Base-by-base conservation (phyloP, 2,329 filamentous ascomycete genomes). In the Geosmithia putterillii region DNA sequence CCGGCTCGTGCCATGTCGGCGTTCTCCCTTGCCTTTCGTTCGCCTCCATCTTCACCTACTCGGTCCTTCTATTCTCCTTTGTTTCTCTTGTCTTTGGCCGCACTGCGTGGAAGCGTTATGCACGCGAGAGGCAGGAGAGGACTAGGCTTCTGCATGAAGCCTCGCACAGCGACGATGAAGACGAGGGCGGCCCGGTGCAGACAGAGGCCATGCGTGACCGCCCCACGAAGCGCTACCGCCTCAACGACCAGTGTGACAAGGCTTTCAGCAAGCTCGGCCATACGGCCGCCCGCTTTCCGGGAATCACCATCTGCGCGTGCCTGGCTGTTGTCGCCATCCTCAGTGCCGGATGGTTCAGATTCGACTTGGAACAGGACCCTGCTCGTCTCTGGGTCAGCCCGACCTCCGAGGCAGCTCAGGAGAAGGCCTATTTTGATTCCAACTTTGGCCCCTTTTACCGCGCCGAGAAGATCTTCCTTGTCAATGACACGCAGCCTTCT, bases 331-430 rank as follows among this genome's bases (percentile, higher is more conserved):
- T 95, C 10, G 74, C 71, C 1, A 58, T 95, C 4, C 69, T 98
- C 48, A 95, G 89, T 56, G 64, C 90, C 32, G 92, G 92, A 1
- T 94, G 87, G 86, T 66, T 92, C 46, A 77, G 78, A 38, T 98
- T 98, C 55, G 74, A 85, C n/a, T 72, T 98, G 32, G 92, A 96
- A 61, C 85, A 73, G 19, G 84, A 96, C 48, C 92, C 92, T 6
- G 92, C 94, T 10, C 80, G 85, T 40, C 69, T 98, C 8, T 98
- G 92, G 92, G 92, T 98, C n/a, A 89, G 90, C 53, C 92, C 92
- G 7, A 83, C 84, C 8, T 96, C 92, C 4, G 77, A 81, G 41
- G 90, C 94, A 18, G 92, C 92, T 0, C 76, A 87, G 57, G 90
- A 98, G 59, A 98, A 98, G 65, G 74, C 75, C 1, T 98, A 94